Base-by-base conservation (phyloP, 1,139 yeast genomes). In the Yamadazyma dushanensis region DNA sequence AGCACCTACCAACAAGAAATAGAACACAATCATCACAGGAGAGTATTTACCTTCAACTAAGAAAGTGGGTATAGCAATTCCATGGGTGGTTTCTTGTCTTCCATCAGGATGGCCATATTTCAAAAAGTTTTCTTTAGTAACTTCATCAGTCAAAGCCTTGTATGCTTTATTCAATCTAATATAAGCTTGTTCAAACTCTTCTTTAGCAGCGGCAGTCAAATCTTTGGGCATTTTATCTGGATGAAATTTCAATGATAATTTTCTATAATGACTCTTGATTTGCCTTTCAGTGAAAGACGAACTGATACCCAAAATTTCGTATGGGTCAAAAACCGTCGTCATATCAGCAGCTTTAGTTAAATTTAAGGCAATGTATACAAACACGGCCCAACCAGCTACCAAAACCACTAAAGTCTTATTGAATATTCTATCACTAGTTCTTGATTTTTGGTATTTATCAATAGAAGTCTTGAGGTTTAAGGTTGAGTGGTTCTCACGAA, bases 81-180 rank as follows among this genome's bases (percentile, higher is more conserved):
- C 98, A 57, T 88, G 97, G n/a, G 83, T 69, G n/a, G 85, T 73
- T 31, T 87, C 87, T 59, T 88, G 96, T 33, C 95, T 96, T 26
- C 98, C 98, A 63, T 94, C 98, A 5, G 99, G 99, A 57, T 94
- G 96, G 31, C 99, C 99, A 54, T 83, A 92, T 52, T 78, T 82
- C 54, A 83, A 67, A 57, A 77, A 90, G 59, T 94, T 94, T 47
- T 85, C 87, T 51, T 81, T 81, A 8, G 89, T 80, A 22, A 73
- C 78, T 48, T 87, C 96, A 61, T 94, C 98, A 9, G 98, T 94
- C 48, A 94, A 74, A 0, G 98, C 88, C 61, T 89, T 86, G 63
- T 94, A 89, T 18, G 99, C 99, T 61, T 87, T 85, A 42, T 89
- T 84, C 53, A 94, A 84, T 48, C 78, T 73, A 31, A 90, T 94